These are phyloP conservation scores for Diaporthe ilicicola DNA, from an alignment of 2,329 filamentous ascomycete species.

Conservation along the genomic window DNA sequence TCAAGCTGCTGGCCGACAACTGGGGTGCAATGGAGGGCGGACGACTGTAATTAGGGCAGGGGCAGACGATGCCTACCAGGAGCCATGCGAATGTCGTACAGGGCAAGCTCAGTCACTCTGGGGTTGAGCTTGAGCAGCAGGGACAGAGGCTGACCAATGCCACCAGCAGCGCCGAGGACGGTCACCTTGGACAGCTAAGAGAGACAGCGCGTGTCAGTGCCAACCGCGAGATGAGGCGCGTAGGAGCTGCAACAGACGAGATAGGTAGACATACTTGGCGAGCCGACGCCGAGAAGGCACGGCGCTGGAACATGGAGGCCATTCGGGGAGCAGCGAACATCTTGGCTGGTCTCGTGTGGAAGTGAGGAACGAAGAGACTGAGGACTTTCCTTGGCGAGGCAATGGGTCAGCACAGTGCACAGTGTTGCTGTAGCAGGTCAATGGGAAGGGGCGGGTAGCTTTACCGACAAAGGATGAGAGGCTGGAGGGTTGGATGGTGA, in stretches of 20 bases:
- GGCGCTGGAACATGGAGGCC: constrained; percentile 74
- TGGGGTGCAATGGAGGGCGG: background rate
- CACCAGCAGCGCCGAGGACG: constrained; percentile 95
- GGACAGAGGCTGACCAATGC: constrained; percentile 97
- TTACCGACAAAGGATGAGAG: background rate
- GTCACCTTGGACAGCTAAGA: constrained; percentile 94
- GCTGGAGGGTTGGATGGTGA: constrained; percentile 6
- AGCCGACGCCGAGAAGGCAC: constrained; percentile 83
- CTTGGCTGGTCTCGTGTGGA: constrained; percentile 44
- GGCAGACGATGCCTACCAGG: constrained; percentile 70
- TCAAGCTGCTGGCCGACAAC: background rate
- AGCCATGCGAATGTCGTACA: constrained; percentile 96
- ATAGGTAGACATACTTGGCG: constrained; percentile 75
- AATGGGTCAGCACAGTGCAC: background rate
- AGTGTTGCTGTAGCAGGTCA: background rate
- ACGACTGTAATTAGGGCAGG: background rate
- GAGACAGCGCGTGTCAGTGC: constrained; percentile 17
- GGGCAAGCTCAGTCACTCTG: constrained; percentile 88
- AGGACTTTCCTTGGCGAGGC: background rate
- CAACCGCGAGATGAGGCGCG: background rate
- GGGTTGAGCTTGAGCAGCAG: constrained; percentile 99
- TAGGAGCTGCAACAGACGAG: constrained; percentile 19
- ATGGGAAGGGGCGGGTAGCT: background rate
- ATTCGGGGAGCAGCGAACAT: constrained; percentile 80
- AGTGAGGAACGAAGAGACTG: background rate